Base-by-base conservation (phyloP, 257 asterid genomes). In the Euphrasia confusa region DNA sequence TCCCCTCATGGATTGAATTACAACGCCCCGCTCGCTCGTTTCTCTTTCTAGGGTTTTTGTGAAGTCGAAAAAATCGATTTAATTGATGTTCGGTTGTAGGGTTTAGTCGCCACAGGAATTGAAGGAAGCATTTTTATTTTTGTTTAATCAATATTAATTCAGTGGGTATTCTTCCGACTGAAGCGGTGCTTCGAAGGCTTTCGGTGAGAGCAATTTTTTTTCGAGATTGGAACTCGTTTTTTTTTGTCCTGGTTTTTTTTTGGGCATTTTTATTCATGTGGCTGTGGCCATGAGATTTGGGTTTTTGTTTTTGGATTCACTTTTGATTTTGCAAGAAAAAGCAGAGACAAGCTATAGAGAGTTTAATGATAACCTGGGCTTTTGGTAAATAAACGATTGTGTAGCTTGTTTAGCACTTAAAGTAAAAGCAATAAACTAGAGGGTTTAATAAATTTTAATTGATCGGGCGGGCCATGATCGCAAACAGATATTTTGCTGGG, bases 61-160 rank as follows among this genome's bases (percentile, higher is more conserved):
- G 69, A 45, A 69, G 72, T 37, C 39, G 72, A 47, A 61, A 65
- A 61, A 65, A 12, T 30, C 67, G 70, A 66, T 69, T 65, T 48
- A 42, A 60, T 61, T 57, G 13, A 8, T 39, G 54, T 48, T n/a
- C 64, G 54, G 50, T 72, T 69, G 69, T 64, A 68, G 78, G 78
- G 65, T 74, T 69, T 69, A 65, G 63, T 60, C 24, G 60, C 39
- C 55, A 67, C 33, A 26, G 32, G 70, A 55, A 52, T 15, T 54
- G 71, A 47, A 54, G 65, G 69, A 48, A 44, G 37, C 37, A 4
- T 8, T 37, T 37, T 37, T 37, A 7, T 37, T 8, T 37, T 58
- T 14, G 60, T 58, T n/a, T 28, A 47, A 33, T 66, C 54, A 32
- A 0, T 9, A 27, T 10, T 17, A 15, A 5, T 30, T 47, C 40